Evolutionary conservation across 805 yeast species (phyloP).

Genomic region (Sporopachydermia quercuum): DNA sequence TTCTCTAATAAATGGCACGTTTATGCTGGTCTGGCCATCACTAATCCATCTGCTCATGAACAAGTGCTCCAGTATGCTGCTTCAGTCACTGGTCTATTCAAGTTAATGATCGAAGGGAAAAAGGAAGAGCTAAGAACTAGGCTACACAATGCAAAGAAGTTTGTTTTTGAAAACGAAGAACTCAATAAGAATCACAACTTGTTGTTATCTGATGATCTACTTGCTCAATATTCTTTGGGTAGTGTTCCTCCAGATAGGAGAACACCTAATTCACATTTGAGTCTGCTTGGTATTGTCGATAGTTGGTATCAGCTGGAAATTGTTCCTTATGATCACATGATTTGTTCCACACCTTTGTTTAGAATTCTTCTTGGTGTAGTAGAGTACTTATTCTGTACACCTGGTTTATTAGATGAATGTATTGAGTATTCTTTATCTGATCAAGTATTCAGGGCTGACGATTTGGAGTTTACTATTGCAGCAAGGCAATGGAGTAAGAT

Average conservation of each 20-base stretch:
- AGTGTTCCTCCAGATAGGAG: slow-evolving; percentile 47
- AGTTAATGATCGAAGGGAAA: slow-evolving; percentile 64
- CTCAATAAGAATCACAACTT: slow-evolving; percentile 36
- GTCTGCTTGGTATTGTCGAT: slow-evolving; percentile 82
- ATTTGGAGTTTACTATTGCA: slow-evolving; percentile 81
- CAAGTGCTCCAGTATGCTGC: slow-evolving; percentile 84
- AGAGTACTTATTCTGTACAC: slow-evolving; percentile 78
- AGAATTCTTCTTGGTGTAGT: slow-evolving; percentile 89
- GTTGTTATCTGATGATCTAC: slow-evolving; percentile 60
- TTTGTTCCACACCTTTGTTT: slow-evolving; percentile 88
- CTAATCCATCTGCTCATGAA: slow-evolving; percentile 86
- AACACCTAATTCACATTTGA: slow-evolving; percentile 78
- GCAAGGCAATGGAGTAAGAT: slow-evolving; percentile 80
- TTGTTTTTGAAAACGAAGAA: slow-evolving; percentile 54
- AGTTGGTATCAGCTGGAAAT: slow-evolving; percentile 80
- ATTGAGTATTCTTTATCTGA: slow-evolving; percentile 56
- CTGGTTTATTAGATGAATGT: slow-evolving; percentile 68
- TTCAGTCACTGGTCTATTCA: slow-evolving; percentile 69
- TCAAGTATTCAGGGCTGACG: slow-evolving; percentile 68
- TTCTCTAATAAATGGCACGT: slow-evolving; percentile 96
- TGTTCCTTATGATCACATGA: slow-evolving; percentile 91
- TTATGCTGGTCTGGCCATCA: slow-evolving; percentile 92
- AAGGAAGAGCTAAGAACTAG: slow-evolving; percentile 43
- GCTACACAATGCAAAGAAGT: slow-evolving; percentile 49
- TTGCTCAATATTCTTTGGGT: slow-evolving; percentile 68